phyloP scores from a whole-genome alignment of 352 stramenopile species.

The Bremia lactucae region DNA sequence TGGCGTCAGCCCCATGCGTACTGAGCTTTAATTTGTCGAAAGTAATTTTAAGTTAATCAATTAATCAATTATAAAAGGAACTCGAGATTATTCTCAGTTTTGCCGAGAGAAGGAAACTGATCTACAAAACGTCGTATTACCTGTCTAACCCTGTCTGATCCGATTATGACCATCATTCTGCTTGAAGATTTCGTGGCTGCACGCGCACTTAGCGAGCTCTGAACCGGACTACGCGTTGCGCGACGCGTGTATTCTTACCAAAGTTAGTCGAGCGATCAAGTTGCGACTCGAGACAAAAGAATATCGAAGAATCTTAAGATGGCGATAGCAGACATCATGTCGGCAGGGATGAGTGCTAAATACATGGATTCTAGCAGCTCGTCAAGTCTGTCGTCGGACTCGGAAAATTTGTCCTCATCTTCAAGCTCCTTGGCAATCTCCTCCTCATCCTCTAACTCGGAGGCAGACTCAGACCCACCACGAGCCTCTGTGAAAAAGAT shows the following conservation, averaged over 20 bases:
- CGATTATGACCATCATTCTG: constrained; percentile 28
- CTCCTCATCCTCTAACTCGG: constrained; percentile 27
- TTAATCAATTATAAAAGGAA: constrained; percentile 1
- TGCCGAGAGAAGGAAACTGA: background rate
- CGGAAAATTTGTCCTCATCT: constrained; percentile 37
- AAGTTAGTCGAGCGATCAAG: background rate
- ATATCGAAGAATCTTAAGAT: constrained; percentile 20
- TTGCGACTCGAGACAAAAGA: background rate
- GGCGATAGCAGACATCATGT: constrained; percentile 66
- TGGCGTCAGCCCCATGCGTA: constrained; percentile 9
- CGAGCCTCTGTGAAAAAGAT: constrained; percentile 18
- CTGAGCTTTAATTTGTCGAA: constrained; percentile 8
- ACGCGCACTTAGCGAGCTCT: constrained; percentile 19
- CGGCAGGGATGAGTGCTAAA: constrained; percentile 59
- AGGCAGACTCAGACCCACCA: constrained; percentile 23
- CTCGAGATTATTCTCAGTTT: constrained; percentile 5
- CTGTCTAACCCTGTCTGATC: constrained; percentile 14
- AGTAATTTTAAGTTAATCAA: constrained; percentile 7
- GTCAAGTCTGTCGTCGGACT: constrained; percentile 67
- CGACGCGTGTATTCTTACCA: constrained; percentile 7
- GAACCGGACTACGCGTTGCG: constrained; percentile 20
- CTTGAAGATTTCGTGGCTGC: constrained; percentile 26
- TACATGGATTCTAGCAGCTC: constrained; percentile 75
- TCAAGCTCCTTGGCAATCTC: constrained; percentile 32
- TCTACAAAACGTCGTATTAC: constrained; percentile 14